Evolutionary conservation across 2,329 filamentous ascomycete genomes (phyloP).

Genomic region (Uncinocarpus reesii): DNA sequence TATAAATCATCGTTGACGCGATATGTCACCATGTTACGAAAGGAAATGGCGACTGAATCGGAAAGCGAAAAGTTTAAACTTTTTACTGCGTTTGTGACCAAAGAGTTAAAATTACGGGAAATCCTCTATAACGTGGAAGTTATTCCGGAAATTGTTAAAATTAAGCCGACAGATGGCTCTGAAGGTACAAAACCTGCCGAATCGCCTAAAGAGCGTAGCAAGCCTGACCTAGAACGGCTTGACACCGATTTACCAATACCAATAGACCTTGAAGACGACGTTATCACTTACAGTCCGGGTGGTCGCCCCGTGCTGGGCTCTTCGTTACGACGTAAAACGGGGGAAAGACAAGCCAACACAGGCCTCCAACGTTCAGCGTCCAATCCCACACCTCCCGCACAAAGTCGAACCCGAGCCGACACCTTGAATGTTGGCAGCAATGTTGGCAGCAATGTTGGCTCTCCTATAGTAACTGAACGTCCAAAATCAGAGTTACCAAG

Average conservation of each 20-base stretch:
- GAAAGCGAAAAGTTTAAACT: conserved; percentile 46
- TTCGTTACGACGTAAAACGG: conserved; percentile 19
- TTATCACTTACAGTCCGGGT: conserved; percentile 43
- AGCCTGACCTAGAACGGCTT: conserved; percentile 3
- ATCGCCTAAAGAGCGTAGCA: not conserved
- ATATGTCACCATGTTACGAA: conserved; percentile 46
- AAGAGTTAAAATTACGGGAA: conserved; percentile 40
- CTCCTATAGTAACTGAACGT: not conserved
- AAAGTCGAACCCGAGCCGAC: conserved; percentile 4
- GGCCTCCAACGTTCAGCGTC: conserved; percentile 23
- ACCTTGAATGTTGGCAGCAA: not conserved
- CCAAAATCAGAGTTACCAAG: conserved; percentile 9
- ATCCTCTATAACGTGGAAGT: conserved; percentile 42
- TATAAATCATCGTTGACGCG: conserved; percentile 46
- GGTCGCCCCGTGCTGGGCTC: conserved; percentile 40
- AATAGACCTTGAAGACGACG: conserved; percentile 19
- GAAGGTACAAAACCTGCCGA: conserved; percentile 7
- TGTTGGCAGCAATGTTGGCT: not conserved
- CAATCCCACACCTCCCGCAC: conserved; percentile 18
- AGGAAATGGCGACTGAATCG: conserved; percentile 39
- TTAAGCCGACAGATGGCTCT: conserved; percentile 18
- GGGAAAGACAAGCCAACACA: conserved; percentile 8
- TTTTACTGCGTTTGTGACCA: conserved; percentile 42
- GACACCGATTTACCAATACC: conserved; percentile 10
- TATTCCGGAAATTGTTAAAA: conserved; percentile 19